Conservation (phyloP, 768 basidiomycete species). For the Boletus tylopilopsis region DNA sequence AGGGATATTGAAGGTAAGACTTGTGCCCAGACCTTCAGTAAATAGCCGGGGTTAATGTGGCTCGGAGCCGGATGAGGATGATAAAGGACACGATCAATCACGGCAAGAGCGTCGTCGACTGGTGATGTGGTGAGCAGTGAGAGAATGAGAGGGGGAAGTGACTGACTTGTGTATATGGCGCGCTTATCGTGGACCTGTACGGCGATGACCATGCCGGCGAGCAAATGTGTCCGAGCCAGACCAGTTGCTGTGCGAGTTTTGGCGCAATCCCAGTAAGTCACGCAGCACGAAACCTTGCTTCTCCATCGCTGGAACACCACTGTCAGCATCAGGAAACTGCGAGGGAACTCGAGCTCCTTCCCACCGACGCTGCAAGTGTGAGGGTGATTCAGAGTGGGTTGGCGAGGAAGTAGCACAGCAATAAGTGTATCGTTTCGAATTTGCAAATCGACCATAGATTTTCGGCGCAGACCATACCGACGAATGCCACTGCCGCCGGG, state of each 20-base stretch:
- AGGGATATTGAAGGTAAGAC: background rate
- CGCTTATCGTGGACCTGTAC: constrained; percentile 56
- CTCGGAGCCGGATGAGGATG: constrained; percentile 29
- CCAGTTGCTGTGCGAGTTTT: too few species aligned
- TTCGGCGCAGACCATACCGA: constrained; percentile 10
- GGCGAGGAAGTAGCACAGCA: constrained; percentile 16
- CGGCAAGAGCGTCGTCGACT: constrained; percentile 79
- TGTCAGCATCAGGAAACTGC: too few species aligned
- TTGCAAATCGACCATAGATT: constrained; percentile 5
- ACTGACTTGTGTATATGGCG: constrained; percentile 53
- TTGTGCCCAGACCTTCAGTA: constrained; percentile 2
- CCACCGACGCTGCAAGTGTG: too few species aligned
- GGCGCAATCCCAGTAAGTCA: too few species aligned
- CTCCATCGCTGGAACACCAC: too few species aligned
- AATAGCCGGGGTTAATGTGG: constrained; percentile 7
- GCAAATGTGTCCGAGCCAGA: constrained; percentile 58
- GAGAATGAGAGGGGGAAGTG: background rate
- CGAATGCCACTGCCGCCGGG: background rate
- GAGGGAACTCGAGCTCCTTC: too few species aligned
- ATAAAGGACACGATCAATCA: constrained; percentile 61
- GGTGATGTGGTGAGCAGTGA: background rate
- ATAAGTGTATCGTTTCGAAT: constrained; percentile 2
- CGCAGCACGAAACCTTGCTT: too few species aligned
- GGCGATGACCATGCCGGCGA: constrained; percentile 66
- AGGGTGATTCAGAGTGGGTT: constrained; percentile 21